These are phyloP conservation scores for Neurospora sp. DNA, from an alignment of 495 filamentous ascomycete genomes.

Conservation along the genomic window DNA sequence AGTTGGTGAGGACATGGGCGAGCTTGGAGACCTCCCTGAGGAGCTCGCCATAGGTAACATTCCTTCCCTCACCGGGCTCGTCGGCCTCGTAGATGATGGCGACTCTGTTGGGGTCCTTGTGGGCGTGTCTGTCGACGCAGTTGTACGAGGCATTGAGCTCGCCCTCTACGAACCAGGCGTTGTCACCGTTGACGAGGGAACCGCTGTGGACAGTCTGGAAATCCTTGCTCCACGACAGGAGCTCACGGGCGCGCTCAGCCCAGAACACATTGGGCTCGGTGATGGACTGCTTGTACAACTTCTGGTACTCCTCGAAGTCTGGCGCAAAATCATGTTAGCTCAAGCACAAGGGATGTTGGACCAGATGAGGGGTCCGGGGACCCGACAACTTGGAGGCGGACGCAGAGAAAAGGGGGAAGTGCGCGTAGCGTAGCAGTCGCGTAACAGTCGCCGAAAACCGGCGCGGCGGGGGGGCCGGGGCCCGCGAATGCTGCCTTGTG, in stretches of 20 bases:
- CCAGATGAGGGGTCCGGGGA: not conserved
- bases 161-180: slow-evolving; percentile 91
- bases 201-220: slow-evolving; percentile 86
- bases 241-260: slow-evolving; percentile 73
- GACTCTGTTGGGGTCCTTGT: slow-evolving; percentile 82
- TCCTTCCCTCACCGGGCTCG: slow-evolving; percentile 78
- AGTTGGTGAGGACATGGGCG: slow-evolving; percentile 77
- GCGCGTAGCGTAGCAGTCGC: not conserved
- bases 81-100: slow-evolving; percentile 99
- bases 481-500: not conserved
- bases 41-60: slow-evolving; percentile 86
- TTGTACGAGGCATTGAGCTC: slow-evolving; percentile 94
- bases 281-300: slow-evolving; percentile 94
- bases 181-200: slow-evolving; percentile 70
- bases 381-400: not conserved
- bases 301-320: slow-evolving; percentile 77
- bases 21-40: slow-evolving; percentile 83
- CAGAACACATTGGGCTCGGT: slow-evolving; percentile 86
- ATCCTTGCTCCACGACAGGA: slow-evolving; percentile 81
- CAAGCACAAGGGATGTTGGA: not conserved
- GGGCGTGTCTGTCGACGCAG: slow-evolving; percentile 90
- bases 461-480: not conserved
- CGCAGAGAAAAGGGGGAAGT: not conserved
- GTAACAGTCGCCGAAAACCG: not conserved
- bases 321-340: slow-evolving; percentile 11